Evolutionary conservation across 2,329 filamentous ascomycete species (phyloP).

Genomic region (Aspergillus puulaauensis): DNA sequence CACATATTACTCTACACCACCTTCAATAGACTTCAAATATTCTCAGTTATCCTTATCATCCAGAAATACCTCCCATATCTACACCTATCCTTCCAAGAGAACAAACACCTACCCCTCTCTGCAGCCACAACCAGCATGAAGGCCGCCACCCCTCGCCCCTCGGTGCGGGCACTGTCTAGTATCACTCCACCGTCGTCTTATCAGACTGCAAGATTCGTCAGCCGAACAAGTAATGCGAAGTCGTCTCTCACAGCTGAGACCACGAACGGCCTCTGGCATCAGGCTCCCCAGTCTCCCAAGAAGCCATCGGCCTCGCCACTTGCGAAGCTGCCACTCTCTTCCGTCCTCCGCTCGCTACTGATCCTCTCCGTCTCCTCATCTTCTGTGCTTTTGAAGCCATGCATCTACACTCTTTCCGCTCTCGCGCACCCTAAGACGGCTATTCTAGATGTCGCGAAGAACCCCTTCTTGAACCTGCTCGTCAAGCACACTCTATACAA

Average conservation of each 20-base stretch:
- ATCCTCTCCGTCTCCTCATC: slow-evolving; percentile 40
- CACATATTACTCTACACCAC: background rate
- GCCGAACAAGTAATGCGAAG: slow-evolving; percentile 32
- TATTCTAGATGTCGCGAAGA: slow-evolving; percentile 50
- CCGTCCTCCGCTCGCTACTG: slow-evolving; percentile 37
- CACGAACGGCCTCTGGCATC: slow-evolving; percentile 22
- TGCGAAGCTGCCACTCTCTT: slow-evolving; percentile 37
- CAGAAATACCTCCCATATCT: background rate
- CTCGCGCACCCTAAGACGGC: slow-evolving; percentile 47
- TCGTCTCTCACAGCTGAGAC: slow-evolving; percentile 30
- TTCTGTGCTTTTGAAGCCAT: slow-evolving; percentile 65
- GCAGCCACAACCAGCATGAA: slow-evolving; percentile 24
- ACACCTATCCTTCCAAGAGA: background rate
- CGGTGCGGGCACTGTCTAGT: slow-evolving; percentile 22
- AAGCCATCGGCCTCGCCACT: slow-evolving; percentile 30
- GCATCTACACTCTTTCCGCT: slow-evolving; percentile 66
- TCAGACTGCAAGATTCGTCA: slow-evolving; percentile 27
- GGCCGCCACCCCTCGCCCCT: slow-evolving; percentile 22
- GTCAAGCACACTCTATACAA: slow-evolving; percentile 53
- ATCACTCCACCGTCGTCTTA: slow-evolving; percentile 6
- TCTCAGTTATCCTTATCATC: slow-evolving; percentile 1
- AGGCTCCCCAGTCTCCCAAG: slow-evolving; percentile 23
- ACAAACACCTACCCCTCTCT: background rate
- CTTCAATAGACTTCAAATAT: background rate
- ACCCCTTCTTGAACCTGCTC: slow-evolving; percentile 46